These are phyloP conservation scores for Colletotrichum siamense DNA, from an alignment of 2,329 filamentous ascomycete species.

Conservation along the genomic window DNA sequence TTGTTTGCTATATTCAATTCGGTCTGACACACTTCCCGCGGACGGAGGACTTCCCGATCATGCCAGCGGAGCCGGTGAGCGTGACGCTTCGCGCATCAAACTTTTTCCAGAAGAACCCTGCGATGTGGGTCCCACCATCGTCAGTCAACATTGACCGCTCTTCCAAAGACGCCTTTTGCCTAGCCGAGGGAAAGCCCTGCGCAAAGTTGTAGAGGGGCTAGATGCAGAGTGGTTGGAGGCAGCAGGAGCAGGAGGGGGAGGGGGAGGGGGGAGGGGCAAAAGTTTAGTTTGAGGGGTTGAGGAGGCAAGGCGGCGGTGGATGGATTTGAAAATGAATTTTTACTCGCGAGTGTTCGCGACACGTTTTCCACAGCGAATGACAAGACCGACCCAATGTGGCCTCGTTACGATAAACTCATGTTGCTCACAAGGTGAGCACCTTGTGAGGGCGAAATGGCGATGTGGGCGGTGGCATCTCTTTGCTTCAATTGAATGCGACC, in stretches of 20 bases:
- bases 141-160: background rate
- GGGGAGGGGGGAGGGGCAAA: background rate
- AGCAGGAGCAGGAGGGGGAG: background rate
- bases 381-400: background rate
- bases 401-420: background rate
- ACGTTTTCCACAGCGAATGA: background rate
- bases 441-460: background rate
- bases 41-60: slow-evolving; percentile 63
- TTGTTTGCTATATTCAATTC: slow-evolving; percentile 63
- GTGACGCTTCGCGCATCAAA: slow-evolving; percentile 54
- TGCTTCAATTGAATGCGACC: background rate
- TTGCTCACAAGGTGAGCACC: background rate
- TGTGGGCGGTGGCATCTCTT: background rate
- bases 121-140: slow-evolving; percentile 34
- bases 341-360: background rate
- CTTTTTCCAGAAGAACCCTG: slow-evolving; percentile 58
- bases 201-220: background rate
- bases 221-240: background rate
- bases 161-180: background rate
- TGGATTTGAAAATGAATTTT: background rate
- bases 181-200: background rate
- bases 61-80: slow-evolving; percentile 61
- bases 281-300: background rate
- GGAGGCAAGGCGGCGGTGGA: background rate
- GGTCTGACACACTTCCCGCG: slow-evolving; percentile 59